These are phyloP conservation scores for Cyclocybe cylindracea DNA, from an alignment of 768 basidiomycete species.

Conservation along the genomic window DNA sequence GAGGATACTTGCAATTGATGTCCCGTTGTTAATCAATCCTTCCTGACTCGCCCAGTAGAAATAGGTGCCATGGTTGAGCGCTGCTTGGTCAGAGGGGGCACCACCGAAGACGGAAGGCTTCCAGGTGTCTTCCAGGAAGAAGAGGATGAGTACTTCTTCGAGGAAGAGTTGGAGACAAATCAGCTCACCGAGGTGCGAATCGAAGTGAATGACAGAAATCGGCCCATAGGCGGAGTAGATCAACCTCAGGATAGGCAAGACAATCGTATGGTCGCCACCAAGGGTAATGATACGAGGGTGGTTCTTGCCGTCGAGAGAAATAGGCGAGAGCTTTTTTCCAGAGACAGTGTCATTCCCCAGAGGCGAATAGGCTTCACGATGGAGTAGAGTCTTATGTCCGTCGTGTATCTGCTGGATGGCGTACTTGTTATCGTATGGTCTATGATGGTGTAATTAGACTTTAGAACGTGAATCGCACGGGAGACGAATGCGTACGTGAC, in stretches of 20 bases:
- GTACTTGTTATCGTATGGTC: conserved; percentile 71
- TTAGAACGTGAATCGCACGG: too few species aligned
- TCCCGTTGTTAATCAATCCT: conserved; percentile 75
- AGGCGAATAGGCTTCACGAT: conserved; percentile 60
- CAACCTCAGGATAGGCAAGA: conserved; percentile 59
- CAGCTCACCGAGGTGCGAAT: conserved; percentile 62
- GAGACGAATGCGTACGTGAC: conserved; percentile 46
- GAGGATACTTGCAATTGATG: conserved; percentile 77
- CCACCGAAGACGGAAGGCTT: conserved; percentile 76
- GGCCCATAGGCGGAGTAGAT: conserved; percentile 77
- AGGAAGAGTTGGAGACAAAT: conserved; percentile 13
- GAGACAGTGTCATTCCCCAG: conserved; percentile 64
- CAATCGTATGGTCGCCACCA: conserved; percentile 89
- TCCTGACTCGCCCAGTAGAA: conserved; percentile 89
- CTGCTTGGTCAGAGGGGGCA: conserved; percentile 68
- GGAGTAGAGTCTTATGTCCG: conserved; percentile 70
- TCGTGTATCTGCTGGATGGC: conserved; percentile 77
- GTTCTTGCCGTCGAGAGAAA: conserved; percentile 70
- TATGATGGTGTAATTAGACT: conserved; percentile 10
- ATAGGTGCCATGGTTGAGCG: conserved; percentile 87
- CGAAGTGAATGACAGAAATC: conserved; percentile 85
- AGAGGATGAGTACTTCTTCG: neutral
- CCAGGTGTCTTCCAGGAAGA: conserved; percentile 57
- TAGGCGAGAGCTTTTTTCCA: conserved; percentile 54
- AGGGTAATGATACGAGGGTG: conserved; percentile 83